phyloP scores from a whole-genome alignment of 2,329 filamentous ascomycete species.

The Aspergillus sp. region DNA sequence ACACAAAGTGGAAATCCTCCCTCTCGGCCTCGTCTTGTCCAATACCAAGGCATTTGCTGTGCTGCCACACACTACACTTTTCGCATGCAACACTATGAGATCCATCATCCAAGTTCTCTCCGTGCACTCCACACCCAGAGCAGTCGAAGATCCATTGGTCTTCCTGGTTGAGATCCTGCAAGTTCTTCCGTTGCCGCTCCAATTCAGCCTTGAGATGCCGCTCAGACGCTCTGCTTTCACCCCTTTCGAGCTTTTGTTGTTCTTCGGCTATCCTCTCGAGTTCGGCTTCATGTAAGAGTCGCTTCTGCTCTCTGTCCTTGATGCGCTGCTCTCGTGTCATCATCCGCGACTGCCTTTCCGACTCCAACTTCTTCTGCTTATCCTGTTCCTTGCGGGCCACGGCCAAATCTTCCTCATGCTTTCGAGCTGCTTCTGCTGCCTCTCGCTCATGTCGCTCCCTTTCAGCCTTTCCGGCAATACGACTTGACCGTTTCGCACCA shows the following conservation, averaged over 20 bases:
- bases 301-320: constrained; percentile 78
- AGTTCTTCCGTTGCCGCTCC: constrained; percentile 70
- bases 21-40: constrained; percentile 73
- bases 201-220: constrained; percentile 78
- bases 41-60: constrained; percentile 86
- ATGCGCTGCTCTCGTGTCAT: constrained; percentile 81
- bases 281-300: constrained; percentile 79
- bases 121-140: constrained; percentile 77
- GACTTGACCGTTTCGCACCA: constrained; percentile 88
- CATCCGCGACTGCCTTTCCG: constrained; percentile 73
- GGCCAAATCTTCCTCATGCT: constrained; percentile 58
- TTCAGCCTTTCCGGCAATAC: constrained; percentile 77
- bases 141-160: constrained; percentile 95
- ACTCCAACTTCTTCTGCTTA: constrained; percentile 59
- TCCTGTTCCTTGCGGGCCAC: constrained; percentile 58
- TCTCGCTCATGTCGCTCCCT: constrained; percentile 70
- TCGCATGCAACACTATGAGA: constrained; percentile 93
- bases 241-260: constrained; percentile 55
- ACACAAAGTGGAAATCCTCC: constrained; percentile 84
- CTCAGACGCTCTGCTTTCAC: constrained; percentile 64
- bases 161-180: constrained; percentile 69
- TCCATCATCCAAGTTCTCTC: constrained; percentile 84
- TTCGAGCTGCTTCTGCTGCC: constrained; percentile 64
- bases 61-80: constrained; percentile 91
- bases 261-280: constrained; percentile 74